Evolutionary conservation across 140 eudicot genomes (phyloP).

Genomic region (Flaveria floridana): DNA sequence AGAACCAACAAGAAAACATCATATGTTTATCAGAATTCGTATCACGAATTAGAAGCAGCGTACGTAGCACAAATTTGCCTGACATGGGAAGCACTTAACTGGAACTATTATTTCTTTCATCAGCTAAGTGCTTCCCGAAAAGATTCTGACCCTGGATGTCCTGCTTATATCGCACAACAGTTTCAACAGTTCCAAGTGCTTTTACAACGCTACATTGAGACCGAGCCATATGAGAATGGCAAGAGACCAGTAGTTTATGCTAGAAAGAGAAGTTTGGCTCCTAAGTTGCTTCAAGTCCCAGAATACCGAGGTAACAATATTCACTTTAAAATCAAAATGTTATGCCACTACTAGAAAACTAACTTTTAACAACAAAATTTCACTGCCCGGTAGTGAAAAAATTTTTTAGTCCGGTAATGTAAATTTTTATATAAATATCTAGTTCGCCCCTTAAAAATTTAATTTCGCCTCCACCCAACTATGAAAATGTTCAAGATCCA

Average conservation of each 20-base stretch:
- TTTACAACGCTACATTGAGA: slow-evolving; percentile 78
- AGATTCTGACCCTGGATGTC: slow-evolving; percentile 72
- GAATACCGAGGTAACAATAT: slow-evolving; percentile 70
- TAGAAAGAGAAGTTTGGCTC: slow-evolving; percentile 72
- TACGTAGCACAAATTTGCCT: slow-evolving; percentile 87
- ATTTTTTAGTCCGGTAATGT: too few species aligned
- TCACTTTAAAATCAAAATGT: background rate
- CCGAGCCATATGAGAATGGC: slow-evolving; percentile 84
- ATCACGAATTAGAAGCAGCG: slow-evolving; percentile 75
- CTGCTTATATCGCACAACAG: slow-evolving; percentile 82
- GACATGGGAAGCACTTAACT: slow-evolving; percentile 93
- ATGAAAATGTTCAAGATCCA: too few species aligned
- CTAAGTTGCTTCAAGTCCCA: slow-evolving; percentile 92
- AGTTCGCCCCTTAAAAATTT: too few species aligned
- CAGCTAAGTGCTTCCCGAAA: slow-evolving; percentile 56
- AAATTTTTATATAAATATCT: too few species aligned
- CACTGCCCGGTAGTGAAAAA: too few species aligned
- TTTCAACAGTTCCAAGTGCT: slow-evolving; percentile 92
- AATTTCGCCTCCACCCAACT: too few species aligned
- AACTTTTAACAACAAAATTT: too few species aligned
- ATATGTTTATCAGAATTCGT: slow-evolving; percentile 53
- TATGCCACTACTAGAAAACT: too few species aligned
- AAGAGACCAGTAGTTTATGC: slow-evolving; percentile 84
- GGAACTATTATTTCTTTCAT: slow-evolving; percentile 79
- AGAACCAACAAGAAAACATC: slow-evolving; percentile 46